These are phyloP conservation scores for Salix brachista DNA, from an alignment of 345 rosid genomes.

Conservation along the genomic window DNA sequence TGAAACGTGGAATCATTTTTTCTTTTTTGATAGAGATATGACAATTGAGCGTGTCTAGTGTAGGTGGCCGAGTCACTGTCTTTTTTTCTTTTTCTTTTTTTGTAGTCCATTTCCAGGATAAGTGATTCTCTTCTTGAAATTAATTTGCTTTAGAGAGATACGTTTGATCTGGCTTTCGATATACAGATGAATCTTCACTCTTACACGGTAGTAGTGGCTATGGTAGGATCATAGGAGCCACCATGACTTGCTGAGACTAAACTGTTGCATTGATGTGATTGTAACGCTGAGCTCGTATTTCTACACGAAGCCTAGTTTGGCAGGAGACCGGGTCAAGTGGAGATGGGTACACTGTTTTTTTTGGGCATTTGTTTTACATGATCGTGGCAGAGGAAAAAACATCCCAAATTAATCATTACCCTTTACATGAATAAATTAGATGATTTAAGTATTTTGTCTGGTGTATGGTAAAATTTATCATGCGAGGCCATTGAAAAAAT, in stretches of 20 bases:
- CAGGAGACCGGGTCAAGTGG: too few relatives aligned
- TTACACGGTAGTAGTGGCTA: not conserved
- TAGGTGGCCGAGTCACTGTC: constrained; percentile 18
- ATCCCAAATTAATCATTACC: too few relatives aligned
- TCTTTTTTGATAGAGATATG: not conserved
- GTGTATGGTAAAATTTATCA: not conserved
- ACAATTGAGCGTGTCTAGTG: constrained; percentile 7
- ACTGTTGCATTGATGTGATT: not conserved
- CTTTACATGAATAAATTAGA: too few relatives aligned
- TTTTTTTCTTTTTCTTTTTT: not conserved
- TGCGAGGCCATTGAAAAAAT: not conserved
- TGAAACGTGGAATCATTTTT: not conserved
- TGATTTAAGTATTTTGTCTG: not conserved
- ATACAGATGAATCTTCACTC: not conserved
- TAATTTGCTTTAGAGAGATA: not conserved
- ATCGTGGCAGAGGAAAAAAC: too few relatives aligned
- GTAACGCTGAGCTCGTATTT: not conserved
- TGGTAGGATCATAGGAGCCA: not conserved
- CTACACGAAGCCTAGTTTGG: too few relatives aligned
- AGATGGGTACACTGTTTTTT: too few relatives aligned
- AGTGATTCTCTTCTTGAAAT: not conserved
- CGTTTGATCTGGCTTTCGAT: not conserved
- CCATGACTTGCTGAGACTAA: not conserved
- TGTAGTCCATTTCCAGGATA: not conserved
- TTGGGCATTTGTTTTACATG: too few relatives aligned